Percentiles rank a stretch among this genome's conserved stretches.
These are phyloP conservation scores for Elsinoe necatrix DNA, from an alignment of 2,329 filamentous ascomycete species.

Conservation along the genomic window DNA sequence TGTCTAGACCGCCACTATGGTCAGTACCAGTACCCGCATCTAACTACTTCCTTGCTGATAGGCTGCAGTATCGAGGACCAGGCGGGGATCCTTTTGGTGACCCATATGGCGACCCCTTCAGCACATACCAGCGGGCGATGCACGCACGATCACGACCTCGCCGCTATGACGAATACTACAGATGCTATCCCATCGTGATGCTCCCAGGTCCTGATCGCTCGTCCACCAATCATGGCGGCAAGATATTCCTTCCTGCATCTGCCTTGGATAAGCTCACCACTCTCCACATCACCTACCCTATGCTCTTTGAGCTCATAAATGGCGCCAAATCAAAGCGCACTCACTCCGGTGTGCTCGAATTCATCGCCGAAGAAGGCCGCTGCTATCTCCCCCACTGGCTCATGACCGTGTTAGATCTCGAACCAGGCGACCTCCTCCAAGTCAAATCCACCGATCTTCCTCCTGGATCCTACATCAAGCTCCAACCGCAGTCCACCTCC, in stretches of 20 bases:
- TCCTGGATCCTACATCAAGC: conserved; percentile 85
- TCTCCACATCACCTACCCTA: conserved; percentile 92
- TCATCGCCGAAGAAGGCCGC: conserved; percentile 93
- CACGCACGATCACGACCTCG: conserved; percentile 49
- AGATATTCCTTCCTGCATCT: conserved; percentile 94
- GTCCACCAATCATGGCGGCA: conserved; percentile 90
- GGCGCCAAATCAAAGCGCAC: conserved; percentile 71
- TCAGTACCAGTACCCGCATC: background rate
- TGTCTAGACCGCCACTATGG: background rate
- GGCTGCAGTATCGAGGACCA: conserved; percentile 35
- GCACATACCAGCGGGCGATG: conserved; percentile 47
- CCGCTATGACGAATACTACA: conserved; percentile 97
- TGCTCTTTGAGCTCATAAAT: conserved; percentile 94
- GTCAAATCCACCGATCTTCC: conserved; percentile 91
- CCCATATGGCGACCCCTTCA: conserved; percentile 39
- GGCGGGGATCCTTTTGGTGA: conserved; percentile 42
- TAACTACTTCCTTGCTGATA: background rate
- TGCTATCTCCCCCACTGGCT: conserved; percentile 97
- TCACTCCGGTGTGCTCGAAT: conserved; percentile 92
- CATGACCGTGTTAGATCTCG: conserved; percentile 83
- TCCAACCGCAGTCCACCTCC: conserved; percentile 84
- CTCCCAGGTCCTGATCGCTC: conserved; percentile 81
- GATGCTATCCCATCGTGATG: conserved; percentile 94
- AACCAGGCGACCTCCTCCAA: conserved; percentile 89
- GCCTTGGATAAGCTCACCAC: conserved; percentile 94